Conservation (phyloP, 192 early-diverging fungal genomes). For the Spizellomyces punctatus region DNA sequence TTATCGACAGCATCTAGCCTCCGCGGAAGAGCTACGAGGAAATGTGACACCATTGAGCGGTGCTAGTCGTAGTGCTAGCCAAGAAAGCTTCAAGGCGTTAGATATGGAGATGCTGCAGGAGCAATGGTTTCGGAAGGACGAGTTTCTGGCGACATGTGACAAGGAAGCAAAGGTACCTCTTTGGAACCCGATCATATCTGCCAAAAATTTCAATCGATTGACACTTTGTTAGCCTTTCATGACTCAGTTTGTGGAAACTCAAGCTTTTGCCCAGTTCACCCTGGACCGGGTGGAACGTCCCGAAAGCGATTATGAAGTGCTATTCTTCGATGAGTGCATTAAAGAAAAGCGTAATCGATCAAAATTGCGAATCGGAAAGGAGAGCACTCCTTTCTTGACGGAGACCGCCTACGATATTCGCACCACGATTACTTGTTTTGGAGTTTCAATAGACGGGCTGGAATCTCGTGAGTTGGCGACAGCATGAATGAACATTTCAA, state of each 20-base stretch:
- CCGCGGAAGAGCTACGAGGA: slow-evolving; percentile 34
- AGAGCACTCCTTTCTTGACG: slow-evolving; percentile 58
- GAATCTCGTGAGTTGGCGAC: slow-evolving; percentile 21
- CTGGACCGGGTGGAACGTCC: slow-evolving; percentile 68
- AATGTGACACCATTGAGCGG: slow-evolving; percentile 2
- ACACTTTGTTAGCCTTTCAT: slow-evolving; percentile 55
- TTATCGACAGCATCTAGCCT: slow-evolving; percentile 64
- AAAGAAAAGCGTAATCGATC: slow-evolving; percentile 80
- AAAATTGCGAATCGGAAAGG: slow-evolving; percentile 71
- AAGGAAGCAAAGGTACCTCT: slow-evolving; percentile 49
- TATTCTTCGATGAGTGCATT: slow-evolving; percentile 82
- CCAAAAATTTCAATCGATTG: not conserved
- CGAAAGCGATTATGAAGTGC: slow-evolving; percentile 66
- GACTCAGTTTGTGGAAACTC: slow-evolving; percentile 67
- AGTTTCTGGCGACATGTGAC: slow-evolving; percentile 61
- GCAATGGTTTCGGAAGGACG: slow-evolving; percentile 62
- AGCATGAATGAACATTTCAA: too few relatives aligned
- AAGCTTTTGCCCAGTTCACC: slow-evolving; percentile 80
- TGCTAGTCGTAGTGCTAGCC: not conserved
- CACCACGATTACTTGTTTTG: slow-evolving; percentile 35
- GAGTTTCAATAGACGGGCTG: slow-evolving; percentile 41
- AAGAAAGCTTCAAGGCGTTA: slow-evolving; percentile 23
- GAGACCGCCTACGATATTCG: slow-evolving; percentile 48
- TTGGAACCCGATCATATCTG: not conserved
- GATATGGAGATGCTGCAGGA: slow-evolving; percentile 39